Evolutionary conservation across 2,329 filamentous ascomycete genomes (phyloP), one percentile per base, ranked within the genome.

Genomic region (Exophiala spinifera): DNA sequence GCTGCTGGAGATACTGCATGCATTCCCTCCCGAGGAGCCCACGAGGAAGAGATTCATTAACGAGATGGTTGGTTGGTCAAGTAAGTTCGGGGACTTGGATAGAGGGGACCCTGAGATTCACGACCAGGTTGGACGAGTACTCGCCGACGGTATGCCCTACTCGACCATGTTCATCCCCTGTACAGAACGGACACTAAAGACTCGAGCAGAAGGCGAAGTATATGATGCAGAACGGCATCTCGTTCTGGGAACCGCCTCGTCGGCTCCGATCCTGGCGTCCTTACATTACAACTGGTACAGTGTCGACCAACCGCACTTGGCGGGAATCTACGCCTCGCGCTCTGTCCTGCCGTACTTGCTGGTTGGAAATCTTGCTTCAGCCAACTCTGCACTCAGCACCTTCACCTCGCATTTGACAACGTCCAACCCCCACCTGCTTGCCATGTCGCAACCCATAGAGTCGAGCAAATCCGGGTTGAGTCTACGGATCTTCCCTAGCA

Each of bases 261-360:
- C 91, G 0, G 82, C 91, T 34, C 85, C 90, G 63, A 79, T 88
- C 10, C 81, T 99, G 50, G 85, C 86, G 46, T 83, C 84, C 63
- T 81, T 97, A 73, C 90, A 97, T 72, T 97, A 95, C 71, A 80
- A 85, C 47, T 99, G 94, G 94, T 99, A 97, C 77, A 85, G 82
- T 58, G 84, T 91, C 66, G 89, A 95, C 72, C 89, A 92, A 49
- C 83, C 89, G 2, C 91, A 96, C 69, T 91, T 88, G 1, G 94
- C 94, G 1, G 86, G 90, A 3, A 77, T 89, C 51, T 99, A 95
- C 73, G 88, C 86, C 60, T 89, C 88, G 10, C 88, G 94, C 63
- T 91, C 87, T 23, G 82, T 97, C 40, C 83, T 99, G 37, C 91
- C 94, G 11, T 97, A 96, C 73, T 84, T 99, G 46, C 80, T 97